Evolutionary conservation across 495 filamentous ascomycete genomes (phyloP), one percentile per base, ranked within the genome.

Genomic region (Lophium mytilinum): DNA sequence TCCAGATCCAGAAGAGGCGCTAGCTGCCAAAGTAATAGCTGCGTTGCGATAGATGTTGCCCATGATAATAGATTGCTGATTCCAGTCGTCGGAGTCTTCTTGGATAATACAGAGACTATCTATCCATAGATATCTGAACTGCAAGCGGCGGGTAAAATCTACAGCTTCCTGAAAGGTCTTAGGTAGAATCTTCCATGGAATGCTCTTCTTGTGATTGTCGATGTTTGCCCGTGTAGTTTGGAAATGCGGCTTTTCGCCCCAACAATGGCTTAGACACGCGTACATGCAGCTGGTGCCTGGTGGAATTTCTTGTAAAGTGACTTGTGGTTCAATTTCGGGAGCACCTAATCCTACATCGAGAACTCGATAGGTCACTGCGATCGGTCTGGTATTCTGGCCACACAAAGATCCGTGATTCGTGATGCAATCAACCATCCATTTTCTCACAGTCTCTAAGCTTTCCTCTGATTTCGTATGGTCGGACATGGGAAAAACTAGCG

Each of bases 261-360:
- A 60, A 15, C 37, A 49, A 18, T 60, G 57, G 36, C 57, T 60
- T n/a, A 60, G 51, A 30, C 56, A 58, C 1, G 56, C 48, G 17
- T 58, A 58, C 24, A 30, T 30, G 24, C 24, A 30, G 24, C 24
- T 30, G 24, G 6, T 6, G 2, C 24, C 24, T 30, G 24, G 24
- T 2, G 24, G 24, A 30, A 30, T 30, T 3, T 30, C 24, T 30
- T 30, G 2, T 30, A 30, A 6, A 30, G 24, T 30, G 6, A 30
- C 6, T 30, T 30, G 24, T 2, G 24, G 2, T 2, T 30, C 24
- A 2, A 30, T 30, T 30, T 30, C 24, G 24, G 24, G 6, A 30
- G 24, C 6, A 2, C 24, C 24, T 30, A 30, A 6, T 30, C 24
- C 24, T 30, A 30, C 24, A 30, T 30, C 24, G 24, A 30, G 24